These are phyloP conservation scores for Cadophora malorum DNA, from an alignment of 2,329 filamentous ascomycete species.

Conservation along the genomic window DNA sequence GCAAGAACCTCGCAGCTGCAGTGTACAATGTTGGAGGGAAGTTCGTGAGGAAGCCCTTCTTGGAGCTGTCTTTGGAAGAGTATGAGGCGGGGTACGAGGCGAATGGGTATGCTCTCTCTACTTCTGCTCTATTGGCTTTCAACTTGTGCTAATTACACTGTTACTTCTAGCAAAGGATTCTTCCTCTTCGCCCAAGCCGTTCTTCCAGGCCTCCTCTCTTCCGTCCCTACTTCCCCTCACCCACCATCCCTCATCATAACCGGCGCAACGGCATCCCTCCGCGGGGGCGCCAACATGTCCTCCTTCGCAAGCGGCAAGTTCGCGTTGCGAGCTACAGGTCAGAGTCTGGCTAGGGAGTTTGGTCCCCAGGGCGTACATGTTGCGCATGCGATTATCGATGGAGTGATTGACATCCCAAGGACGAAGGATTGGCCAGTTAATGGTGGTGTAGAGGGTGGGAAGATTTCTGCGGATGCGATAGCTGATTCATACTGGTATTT, in stretches of 20 bases:
- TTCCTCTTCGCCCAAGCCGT: constrained; percentile 77
- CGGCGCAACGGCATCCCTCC: constrained; percentile 81
- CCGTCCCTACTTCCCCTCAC: constrained; percentile 59
- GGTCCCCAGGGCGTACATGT: constrained; percentile 85
- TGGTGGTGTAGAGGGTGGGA: constrained; percentile 58
- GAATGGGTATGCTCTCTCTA: constrained; percentile 53
- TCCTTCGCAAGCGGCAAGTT: constrained; percentile 83
- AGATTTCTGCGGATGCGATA: constrained; percentile 80
- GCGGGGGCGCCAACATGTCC: constrained; percentile 71
- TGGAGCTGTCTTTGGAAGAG: constrained; percentile 60
- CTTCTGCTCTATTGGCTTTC: background rate
- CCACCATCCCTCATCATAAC: constrained; percentile 86
- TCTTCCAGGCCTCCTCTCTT: constrained; percentile 73
- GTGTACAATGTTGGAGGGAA: constrained; percentile 70
- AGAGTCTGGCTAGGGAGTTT: constrained; percentile 82
- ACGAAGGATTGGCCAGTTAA: constrained; percentile 61
- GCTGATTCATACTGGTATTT: constrained; percentile 81
- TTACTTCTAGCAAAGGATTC: constrained; percentile 56
- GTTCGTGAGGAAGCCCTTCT: constrained; percentile 61
- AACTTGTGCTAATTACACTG: constrained; percentile 15
- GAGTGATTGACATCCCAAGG: constrained; percentile 80
- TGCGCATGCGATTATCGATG: constrained; percentile 82
- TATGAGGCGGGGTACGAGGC: constrained; percentile 54
- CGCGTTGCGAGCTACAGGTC: constrained; percentile 74
- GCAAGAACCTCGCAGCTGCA: constrained; percentile 64